Evolutionary conservation across 345 rosid genomes (phyloP), one percentile per base, ranked within the genome.

Genomic region (Dipteronia sinensis): DNA sequence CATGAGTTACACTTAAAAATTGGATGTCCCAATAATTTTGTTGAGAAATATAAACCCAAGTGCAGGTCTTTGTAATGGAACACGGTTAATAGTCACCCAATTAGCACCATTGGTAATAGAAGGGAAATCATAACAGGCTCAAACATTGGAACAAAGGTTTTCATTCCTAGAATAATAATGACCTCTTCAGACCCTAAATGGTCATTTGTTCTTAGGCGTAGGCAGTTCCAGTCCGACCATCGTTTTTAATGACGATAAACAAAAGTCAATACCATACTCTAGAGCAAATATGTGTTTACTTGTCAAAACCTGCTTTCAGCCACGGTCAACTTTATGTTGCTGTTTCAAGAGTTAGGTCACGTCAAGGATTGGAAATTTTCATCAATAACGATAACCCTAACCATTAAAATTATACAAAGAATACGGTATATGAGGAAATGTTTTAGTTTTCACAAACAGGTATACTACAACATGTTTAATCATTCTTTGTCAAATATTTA

Each of bases 31-130:
- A 4, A 20, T 72, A 3, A 78, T 72, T 34, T 40, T 71, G 4
- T 19, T 72, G 0, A 31, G 81, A 12, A 78, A 78, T 62, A 3
- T 78, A 29, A 78, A 66, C 10, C 67, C 38, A 40, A 25, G 0
- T 1, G 10, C 8, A 2, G 65, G 72, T 1, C 23, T 78, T 23
- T 78, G 72, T 29, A 78, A 72, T 72, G 72, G 76, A 9, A 78
- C 66, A 4, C 10, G 47, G 0, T 10, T 64, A 1, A 40, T 49
- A 6, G 15, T 72, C 2, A 71, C 69, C 0, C 34, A 9, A 49
- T n/a, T 31, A 31, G 27, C 11, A 7, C 20, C 8, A 29, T 12
- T 10, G 0, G 13, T 72, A 1, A 31, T 78, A 1, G 42, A 65
- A 10, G 71, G 53, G 10, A 11, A 47, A 53, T 72, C 15, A 22